phyloP scores from a whole-genome alignment of 1,139 yeast species.

The Diutina sp. region DNA sequence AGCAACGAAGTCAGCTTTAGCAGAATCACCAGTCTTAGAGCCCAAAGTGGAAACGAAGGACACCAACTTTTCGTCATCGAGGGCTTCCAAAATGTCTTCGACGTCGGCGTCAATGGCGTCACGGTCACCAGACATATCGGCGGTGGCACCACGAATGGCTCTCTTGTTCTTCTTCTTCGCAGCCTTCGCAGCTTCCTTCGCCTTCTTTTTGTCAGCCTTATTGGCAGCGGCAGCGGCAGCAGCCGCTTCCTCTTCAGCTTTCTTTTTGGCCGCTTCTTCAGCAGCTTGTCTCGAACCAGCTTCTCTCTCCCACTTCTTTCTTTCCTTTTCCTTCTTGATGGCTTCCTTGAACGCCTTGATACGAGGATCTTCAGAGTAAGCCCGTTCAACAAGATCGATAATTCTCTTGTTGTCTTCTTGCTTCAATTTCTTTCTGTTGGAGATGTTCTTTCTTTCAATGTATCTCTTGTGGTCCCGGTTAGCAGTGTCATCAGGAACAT shows the following conservation, averaged over 20 bases:
- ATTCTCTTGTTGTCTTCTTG: constrained; percentile 93
- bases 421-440: constrained; percentile 95
- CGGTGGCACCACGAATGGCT: constrained; percentile 68
- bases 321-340: constrained; percentile 91
- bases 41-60: constrained; percentile 53
- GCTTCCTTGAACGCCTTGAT: constrained; percentile 85
- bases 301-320: constrained; percentile 94
- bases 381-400: constrained; percentile 79
- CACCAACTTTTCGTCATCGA: constrained; percentile 66
- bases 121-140: constrained; percentile 73
- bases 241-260: constrained; percentile 73
- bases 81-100: constrained; percentile 62
- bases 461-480: constrained; percentile 99
- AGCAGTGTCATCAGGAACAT: constrained; percentile 97
- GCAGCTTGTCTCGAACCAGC: constrained; percentile 97
- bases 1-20: neutral
- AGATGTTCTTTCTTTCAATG: constrained; percentile 93
- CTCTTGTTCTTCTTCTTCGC: constrained; percentile 98
- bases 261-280: constrained; percentile 67
- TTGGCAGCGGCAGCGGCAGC: constrained; percentile 62
- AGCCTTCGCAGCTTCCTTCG: constrained; percentile 87
- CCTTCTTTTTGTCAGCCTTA: constrained; percentile 95
- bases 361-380: constrained; percentile 86
- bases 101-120: constrained; percentile 67
- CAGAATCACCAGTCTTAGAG: constrained; percentile 33